Conservation (phyloP, 75 land plant species). For the Adiantum capillusveneris region DNA sequence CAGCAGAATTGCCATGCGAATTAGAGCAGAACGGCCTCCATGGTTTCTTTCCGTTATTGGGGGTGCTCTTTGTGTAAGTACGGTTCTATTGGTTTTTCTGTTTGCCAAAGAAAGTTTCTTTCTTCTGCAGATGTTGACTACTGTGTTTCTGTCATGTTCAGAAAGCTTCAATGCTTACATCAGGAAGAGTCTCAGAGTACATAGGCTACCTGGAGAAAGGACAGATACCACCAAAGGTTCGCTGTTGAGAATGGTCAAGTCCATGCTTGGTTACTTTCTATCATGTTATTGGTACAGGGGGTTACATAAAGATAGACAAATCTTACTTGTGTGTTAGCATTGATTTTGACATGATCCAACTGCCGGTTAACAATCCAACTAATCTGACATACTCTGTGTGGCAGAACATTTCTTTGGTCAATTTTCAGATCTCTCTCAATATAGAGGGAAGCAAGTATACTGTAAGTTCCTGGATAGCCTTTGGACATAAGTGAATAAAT, state of each 20-base stretch:
- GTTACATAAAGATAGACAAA: too few relatives aligned
- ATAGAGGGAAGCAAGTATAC: slow-evolving; percentile 98
- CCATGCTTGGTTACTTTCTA: background rate
- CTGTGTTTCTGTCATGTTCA: slow-evolving; percentile 12
- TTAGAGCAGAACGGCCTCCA: slow-evolving; percentile 93
- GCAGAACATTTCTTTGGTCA: slow-evolving; percentile 94
- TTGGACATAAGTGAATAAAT: too few relatives aligned
- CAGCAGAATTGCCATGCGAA: slow-evolving; percentile 96
- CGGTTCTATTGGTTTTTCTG: too few relatives aligned
- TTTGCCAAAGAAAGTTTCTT: background rate
- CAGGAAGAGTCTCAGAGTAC: slow-evolving; percentile 90
- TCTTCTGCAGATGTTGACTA: background rate
- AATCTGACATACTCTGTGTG: too few relatives aligned
- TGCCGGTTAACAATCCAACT: too few relatives aligned
- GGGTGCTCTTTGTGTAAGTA: slow-evolving; percentile 89
- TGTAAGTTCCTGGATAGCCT: slow-evolving; percentile 41
- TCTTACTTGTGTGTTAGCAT: too few relatives aligned
- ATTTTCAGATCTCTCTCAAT: slow-evolving; percentile 71
- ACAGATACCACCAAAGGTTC: slow-evolving; percentile 96
- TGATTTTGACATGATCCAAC: too few relatives aligned
- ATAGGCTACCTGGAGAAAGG: slow-evolving; percentile 96
- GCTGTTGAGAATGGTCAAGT: background rate
- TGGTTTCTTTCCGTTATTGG: slow-evolving; percentile 97
- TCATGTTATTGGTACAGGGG: too few relatives aligned
- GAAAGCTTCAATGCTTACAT: slow-evolving; percentile 90